A percentile compares a stretch with the other conserved stretches of the same genome.
These are phyloP conservation scores for Brettanomyces anomalus DNA, from an alignment of 805 yeast species.

Conservation along the genomic window DNA sequence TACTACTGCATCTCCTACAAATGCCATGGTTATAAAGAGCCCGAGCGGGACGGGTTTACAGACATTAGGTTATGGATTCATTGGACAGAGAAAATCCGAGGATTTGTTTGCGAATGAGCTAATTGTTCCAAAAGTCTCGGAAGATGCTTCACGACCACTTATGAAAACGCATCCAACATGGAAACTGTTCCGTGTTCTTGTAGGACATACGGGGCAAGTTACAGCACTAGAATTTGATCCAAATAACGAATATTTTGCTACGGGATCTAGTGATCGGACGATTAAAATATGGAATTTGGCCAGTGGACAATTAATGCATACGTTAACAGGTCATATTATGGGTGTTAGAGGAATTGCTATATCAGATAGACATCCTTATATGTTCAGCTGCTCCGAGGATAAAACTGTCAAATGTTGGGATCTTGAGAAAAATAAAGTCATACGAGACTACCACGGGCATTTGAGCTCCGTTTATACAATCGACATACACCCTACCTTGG, in stretches of 20 bases:
- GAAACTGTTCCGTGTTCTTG: slow-evolving; percentile 63
- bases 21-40: no score
- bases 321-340: slow-evolving; percentile 89
- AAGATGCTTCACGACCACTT: slow-evolving; percentile 8
- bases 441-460: slow-evolving; percentile 91
- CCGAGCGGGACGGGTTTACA: no score
- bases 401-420: slow-evolving; percentile 95
- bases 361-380: slow-evolving; percentile 71
- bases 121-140: slow-evolving; percentile 15
- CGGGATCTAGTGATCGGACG: slow-evolving; percentile 84
- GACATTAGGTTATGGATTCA: no score
- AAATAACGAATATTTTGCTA: slow-evolving; percentile 81
- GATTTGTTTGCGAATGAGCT: slow-evolving; percentile 17
- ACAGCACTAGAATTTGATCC: slow-evolving; percentile 78
- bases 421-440: slow-evolving; percentile 71
- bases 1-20: slow-evolving; percentile 3
- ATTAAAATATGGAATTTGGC: slow-evolving; percentile 90
- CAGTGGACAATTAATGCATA: slow-evolving; percentile 54
- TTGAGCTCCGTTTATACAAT: slow-evolving; percentile 79
- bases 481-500: slow-evolving; percentile 81
- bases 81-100: slow-evolving; percentile 6
- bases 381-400: slow-evolving; percentile 91
- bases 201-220: slow-evolving; percentile 94
- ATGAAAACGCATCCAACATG: slow-evolving; percentile 49
- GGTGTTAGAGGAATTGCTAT: slow-evolving; percentile 70